Base-by-base conservation (phyloP, 805 yeast genomes). In the Ogataea nitratoaversa region DNA sequence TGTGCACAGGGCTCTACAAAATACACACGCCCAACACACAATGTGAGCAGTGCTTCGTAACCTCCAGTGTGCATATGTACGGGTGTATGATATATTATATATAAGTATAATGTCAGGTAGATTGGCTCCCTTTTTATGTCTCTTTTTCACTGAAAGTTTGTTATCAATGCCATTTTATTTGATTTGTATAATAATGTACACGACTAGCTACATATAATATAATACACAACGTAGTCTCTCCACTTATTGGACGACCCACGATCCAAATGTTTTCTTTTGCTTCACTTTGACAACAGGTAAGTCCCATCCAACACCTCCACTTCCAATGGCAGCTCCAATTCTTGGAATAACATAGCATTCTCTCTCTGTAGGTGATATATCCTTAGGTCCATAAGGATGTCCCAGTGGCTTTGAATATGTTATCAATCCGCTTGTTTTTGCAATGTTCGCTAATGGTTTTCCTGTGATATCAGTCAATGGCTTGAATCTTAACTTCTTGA, bases 261-360 rank as follows among this genome's bases (percentile, higher is more conserved):
- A 68, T 0, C 95, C 93, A 27, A 72, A 63, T 6, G 68, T 60
- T 55, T 82, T 85, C 44, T 68, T 71, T 58, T 91, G 96, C 1
- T 68, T 67, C 2, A 89, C 93, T 57, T 87, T 82, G 20, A 82
- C 68, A 3, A 81, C 84, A 7, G 93, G 95, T 37, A 91, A 63
- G 52, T 91, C 96, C 95, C 96, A 91, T 8, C 96, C 96, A 20
- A 83, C 70, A 18, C 87, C 85, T 17, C 96, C 96, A 30, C 79
- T 72, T 9, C 95, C 95, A 32, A 82, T 69, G 6, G 79, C 72
- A 9, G 95, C 90, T 4, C 97, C 97, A 56, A 85, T 79, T 41
- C 96, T 67, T 1, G 98, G 97, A 37, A 88, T 81, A 13, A 90
- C 96, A 65, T 87, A 90, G 51, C 95, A 86, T 54, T 84, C 90